Evolutionary conservation across 192 early-diverging fungal genomes (phyloP).

Genomic region (Coemansia brasiliensis): DNA sequence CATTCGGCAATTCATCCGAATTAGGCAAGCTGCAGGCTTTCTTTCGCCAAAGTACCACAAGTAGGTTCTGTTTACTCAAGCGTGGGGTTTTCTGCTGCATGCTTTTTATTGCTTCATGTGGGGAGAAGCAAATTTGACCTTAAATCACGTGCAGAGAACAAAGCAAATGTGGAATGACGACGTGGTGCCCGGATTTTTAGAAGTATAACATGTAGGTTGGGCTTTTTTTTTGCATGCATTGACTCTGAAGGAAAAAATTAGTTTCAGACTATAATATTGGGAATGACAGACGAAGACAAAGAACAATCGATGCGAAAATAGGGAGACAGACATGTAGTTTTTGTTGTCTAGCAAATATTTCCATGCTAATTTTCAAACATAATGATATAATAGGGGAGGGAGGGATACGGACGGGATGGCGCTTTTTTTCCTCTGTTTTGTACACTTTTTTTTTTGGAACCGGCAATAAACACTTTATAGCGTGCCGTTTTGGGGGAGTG

Average conservation of each 20-base stretch:
- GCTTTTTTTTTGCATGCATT: not conserved
- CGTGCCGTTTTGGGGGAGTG: not conserved
- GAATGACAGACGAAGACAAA: conserved; percentile 18
- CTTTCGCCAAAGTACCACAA: no score
- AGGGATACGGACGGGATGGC: conserved; percentile 8
- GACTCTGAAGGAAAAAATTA: no score
- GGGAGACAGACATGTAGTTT: conserved; percentile 4
- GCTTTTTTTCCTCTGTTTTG: not conserved
- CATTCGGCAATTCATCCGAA: conserved; percentile 1
- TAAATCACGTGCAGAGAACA: no score
- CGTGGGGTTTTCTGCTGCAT: no score
- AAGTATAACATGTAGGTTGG: no score
- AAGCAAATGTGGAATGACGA: no score
- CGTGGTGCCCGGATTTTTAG: no score
- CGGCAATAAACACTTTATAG: conserved; percentile 1
- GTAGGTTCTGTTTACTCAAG: no score
- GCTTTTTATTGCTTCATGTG: no score
- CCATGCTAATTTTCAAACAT: no score
- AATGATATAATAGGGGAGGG: conserved; percentile 4
- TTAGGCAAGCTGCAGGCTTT: not conserved
- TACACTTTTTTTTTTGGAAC: conserved; percentile 3
- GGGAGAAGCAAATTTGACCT: conserved; percentile 1
- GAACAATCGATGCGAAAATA: conserved; percentile 23
- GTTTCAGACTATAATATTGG: conserved; percentile 12
- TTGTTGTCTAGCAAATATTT: not conserved